Base-by-base conservation (phyloP, 2,329 filamentous ascomycete species). In the Ophiostoma piceae region DNA sequence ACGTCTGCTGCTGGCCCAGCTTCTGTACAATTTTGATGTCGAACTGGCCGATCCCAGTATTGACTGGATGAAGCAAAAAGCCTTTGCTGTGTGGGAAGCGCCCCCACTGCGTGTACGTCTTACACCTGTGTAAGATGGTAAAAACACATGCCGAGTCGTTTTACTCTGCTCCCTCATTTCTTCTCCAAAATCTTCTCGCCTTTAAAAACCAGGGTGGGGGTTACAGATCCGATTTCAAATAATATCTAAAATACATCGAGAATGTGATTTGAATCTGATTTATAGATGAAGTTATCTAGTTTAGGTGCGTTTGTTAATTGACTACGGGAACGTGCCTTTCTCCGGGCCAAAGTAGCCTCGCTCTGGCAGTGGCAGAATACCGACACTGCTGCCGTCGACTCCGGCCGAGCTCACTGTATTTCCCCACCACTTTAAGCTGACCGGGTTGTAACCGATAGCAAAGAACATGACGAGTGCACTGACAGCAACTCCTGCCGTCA, bases 401-500 rank as follows among this genome's bases (percentile, higher is more conserved):
- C 77, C 77, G 29, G 77, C 76, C 0, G 47, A 66, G 67, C 74
- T 82, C n/a, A 84, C 83, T 3, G 78, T 76, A 14, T 64, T 64
- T 8, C 60, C 60, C 81, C 81, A 83, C 81, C 81, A 83, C 14
- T 75, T 76, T 57, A 83, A 71, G 4, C 71, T 74, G 39, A 77
- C 75, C 0, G 78, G 77, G 68, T 79, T 77, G 66, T 80, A 82
- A 1, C 77, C 82, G 39, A 92, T 79, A 0, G 87, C 84, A 74
- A 91, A 86, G 80, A 92, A 91, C 70, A 92, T 88, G 70, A 92
- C 77, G 43, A 92, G 84, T 0, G 88, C 89, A 51, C 84, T 85
- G n/a, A 92, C 77, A 14, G 88, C 86, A 4, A 91, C 82, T 6
- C 90, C 90, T 67, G 85, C 85, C 77, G 92, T 90, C 57, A 92